Percentiles rank a stretch among this genome's conserved stretches.
phyloP scores from a whole-genome alignment of 2,329 filamentous ascomycete species.

The Myriosclerotinia curreyana region DNA sequence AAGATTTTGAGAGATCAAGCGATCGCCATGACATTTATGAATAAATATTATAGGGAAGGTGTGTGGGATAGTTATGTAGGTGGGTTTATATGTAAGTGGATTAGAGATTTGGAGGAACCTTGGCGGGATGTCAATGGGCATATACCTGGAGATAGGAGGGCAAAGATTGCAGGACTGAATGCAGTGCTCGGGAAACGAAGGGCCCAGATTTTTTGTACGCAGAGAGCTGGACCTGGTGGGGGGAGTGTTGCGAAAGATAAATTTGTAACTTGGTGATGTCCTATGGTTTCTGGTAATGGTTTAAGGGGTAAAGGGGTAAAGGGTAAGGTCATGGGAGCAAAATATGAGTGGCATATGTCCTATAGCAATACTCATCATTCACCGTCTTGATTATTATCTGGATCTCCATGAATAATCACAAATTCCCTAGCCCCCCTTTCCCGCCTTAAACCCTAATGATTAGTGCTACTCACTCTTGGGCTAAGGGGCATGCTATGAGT shows the following conservation, averaged over 20 bases:
- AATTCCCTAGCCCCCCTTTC: too few relatives aligned
- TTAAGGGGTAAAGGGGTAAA: too few relatives aligned
- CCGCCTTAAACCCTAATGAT: too few relatives aligned
- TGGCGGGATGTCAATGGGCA: constrained; percentile 19
- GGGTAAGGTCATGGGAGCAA: too few relatives aligned
- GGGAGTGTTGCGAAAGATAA: not conserved
- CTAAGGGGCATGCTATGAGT: too few relatives aligned
- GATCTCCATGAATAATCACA: too few relatives aligned
- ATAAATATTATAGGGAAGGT: constrained; percentile 24
- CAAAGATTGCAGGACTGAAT: not conserved
- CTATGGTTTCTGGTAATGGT: too few relatives aligned
- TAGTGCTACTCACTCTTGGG: too few relatives aligned
- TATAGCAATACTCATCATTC: too few relatives aligned
- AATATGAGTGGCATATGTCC: too few relatives aligned
- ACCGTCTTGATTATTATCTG: too few relatives aligned
- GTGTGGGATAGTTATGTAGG: constrained; percentile 23
- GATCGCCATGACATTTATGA: constrained; percentile 20
- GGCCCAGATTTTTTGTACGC: constrained; percentile 12
- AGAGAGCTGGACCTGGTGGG: not conserved
- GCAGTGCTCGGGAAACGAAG: not conserved
- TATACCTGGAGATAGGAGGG: constrained; percentile 3
- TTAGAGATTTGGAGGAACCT: constrained; percentile 24
- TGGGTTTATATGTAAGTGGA: constrained; percentile 14
- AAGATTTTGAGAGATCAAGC: constrained; percentile 19
- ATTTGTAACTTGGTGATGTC: not conserved